phyloP scores from a whole-genome alignment of 257 asterid genomes.

The Fraxinus anomala region DNA sequence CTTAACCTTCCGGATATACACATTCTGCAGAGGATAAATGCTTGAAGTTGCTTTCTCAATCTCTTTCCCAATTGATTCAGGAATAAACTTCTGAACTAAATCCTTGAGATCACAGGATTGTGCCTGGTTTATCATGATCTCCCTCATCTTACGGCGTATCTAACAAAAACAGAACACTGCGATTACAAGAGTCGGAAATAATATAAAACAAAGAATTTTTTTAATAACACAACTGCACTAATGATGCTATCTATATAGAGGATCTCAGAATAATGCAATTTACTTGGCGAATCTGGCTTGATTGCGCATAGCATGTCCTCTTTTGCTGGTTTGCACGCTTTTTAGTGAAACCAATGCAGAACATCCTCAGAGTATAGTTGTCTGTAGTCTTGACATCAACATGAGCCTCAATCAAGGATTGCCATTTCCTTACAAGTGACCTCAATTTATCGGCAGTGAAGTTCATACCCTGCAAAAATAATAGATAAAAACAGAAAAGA shows the following conservation, averaged over 20 bases:
- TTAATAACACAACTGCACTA: background rate
- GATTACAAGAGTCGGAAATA: background rate
- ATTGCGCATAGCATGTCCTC: slow-evolving; percentile 42
- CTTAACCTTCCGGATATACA: slow-evolving; percentile 42
- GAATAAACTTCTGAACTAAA: slow-evolving; percentile 38
- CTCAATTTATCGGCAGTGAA: slow-evolving; percentile 43
- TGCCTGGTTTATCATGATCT: slow-evolving; percentile 43
- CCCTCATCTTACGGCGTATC: slow-evolving; percentile 44
- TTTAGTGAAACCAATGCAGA: slow-evolving; percentile 47
- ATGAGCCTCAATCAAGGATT: slow-evolving; percentile 42
- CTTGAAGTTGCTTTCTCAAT: slow-evolving; percentile 46
- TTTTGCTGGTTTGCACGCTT: slow-evolving; percentile 48
- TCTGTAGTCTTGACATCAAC: slow-evolving; percentile 45
- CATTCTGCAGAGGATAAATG: slow-evolving; percentile 44
- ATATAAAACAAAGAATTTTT: background rate
- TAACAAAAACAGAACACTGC: background rate
- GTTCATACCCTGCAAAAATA: slow-evolving; percentile 36
- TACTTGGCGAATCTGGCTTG: slow-evolving; percentile 46
- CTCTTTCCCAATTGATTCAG: slow-evolving; percentile 46
- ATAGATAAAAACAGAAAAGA: background rate
- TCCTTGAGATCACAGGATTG: slow-evolving; percentile 44
- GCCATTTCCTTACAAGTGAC: slow-evolving; percentile 49
- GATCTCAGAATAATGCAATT: background rate
- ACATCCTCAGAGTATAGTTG: slow-evolving; percentile 39
- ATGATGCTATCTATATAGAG: too few species aligned